phyloP scores from a whole-genome alignment of 2,329 filamentous ascomycete genomes.

The Botrytis squamosa region DNA sequence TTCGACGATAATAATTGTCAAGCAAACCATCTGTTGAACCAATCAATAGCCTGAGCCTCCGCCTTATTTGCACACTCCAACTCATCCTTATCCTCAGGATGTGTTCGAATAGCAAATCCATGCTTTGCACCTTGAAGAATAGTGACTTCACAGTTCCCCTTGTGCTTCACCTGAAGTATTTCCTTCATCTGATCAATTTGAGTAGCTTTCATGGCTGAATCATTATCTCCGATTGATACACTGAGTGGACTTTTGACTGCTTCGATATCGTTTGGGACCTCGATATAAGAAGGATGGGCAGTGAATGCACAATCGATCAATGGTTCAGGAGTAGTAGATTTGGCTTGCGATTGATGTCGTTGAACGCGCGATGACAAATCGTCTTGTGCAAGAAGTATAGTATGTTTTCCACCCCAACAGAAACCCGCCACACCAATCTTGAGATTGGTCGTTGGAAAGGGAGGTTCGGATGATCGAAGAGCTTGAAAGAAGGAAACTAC shows the following conservation, averaged over 20 bases:
- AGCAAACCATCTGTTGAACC: conserved; percentile 38
- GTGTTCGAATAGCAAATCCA: conserved; percentile 43
- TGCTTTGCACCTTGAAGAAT: conserved; percentile 43
- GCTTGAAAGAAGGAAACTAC: conserved; percentile 44
- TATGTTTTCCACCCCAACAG: conserved; percentile 62
- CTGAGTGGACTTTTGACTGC: conserved; percentile 46
- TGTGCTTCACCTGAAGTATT: conserved; percentile 37
- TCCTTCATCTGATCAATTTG: conserved; percentile 33
- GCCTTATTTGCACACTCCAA: conserved; percentile 37
- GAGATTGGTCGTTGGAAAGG: conserved; percentile 34
- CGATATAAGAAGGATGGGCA: conserved; percentile 52
- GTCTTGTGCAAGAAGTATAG: conserved; percentile 48
- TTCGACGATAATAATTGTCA: background rate
- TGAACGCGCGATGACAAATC: conserved; percentile 32
- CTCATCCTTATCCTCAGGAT: conserved; percentile 40
- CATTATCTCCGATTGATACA: conserved; percentile 48
- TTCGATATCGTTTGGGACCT: conserved; percentile 43
- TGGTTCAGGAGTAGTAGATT: conserved; percentile 1
- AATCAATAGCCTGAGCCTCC: conserved; percentile 42
- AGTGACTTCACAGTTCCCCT: conserved; percentile 37
- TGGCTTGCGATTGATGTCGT: conserved; percentile 24
- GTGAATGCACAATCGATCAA: conserved; percentile 54
- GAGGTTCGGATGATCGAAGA: conserved; percentile 38
- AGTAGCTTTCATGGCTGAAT: conserved; percentile 42
- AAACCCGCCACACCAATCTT: conserved; percentile 57